Percentiles rank a stretch among this genome's conserved stretches.
These are phyloP conservation scores for Pichia cactophila DNA, from an alignment of 1,139 yeast genomes.

Conservation along the genomic window DNA sequence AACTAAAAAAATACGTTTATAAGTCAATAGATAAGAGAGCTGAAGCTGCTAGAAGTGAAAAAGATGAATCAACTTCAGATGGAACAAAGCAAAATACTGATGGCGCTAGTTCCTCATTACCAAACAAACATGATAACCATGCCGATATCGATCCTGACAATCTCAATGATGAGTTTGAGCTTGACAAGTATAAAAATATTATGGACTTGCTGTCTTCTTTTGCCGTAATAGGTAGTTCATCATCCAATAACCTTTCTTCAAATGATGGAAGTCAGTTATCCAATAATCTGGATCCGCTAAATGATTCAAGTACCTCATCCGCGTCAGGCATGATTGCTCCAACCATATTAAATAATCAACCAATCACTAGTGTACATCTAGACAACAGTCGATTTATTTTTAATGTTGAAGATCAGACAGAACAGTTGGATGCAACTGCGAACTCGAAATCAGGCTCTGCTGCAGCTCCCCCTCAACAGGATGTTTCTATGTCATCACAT, in stretches of 20 bases:
- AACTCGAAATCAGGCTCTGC: neutral
- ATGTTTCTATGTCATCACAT: neutral
- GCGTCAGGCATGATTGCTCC: neutral
- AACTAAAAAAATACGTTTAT: conserved; percentile 11
- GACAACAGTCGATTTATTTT: neutral
- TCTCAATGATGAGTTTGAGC: conserved; percentile 2
- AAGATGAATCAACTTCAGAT: neutral
- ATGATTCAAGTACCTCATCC: neutral
- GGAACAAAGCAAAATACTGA: neutral
- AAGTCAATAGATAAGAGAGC: neutral
- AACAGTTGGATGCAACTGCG: neutral
- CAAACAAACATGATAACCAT: neutral
- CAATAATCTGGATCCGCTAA: neutral
- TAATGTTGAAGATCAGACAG: neutral
- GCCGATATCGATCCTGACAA: neutral
- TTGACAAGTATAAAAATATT: conserved; percentile 6
- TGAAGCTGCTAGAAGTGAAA: neutral
- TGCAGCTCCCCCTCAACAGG: neutral
- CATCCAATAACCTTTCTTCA: neutral
- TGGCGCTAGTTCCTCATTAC: neutral
- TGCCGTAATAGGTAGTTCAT: neutral
- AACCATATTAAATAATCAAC: neutral
- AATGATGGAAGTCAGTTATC: neutral
- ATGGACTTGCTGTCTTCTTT: conserved; percentile 2
- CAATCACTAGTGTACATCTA: neutral